Evolutionary conservation across 768 basidiomycete species (phyloP), one percentile per base, ranked within the genome.

Genomic region (Suillus subluteus): DNA sequence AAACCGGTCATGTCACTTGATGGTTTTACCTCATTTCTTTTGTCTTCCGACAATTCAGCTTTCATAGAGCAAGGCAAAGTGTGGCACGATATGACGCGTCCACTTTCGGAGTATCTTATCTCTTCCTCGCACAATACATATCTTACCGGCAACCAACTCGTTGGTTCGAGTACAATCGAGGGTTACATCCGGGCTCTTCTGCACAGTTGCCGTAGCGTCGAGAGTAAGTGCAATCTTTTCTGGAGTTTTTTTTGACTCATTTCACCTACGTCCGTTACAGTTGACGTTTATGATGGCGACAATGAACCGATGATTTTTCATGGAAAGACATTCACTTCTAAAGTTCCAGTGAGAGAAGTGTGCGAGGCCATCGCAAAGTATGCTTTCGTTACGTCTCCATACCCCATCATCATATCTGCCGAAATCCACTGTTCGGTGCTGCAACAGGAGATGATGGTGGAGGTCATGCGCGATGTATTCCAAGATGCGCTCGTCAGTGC

Each of bases 71-170:
- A 88, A 44, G 76, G 77, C 38, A 79, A 81, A 18, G 79, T 89
- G 6, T 83, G 82, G 76, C 93, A 96, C 61, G 91, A 98, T 71
- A 98, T 99, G 98, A 91, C 91, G 1, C 82, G 86, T 1, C 95
- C 97, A 1, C 81, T 98, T 16, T 86, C 88, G 2, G 92, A 98
- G 66, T 99, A 99, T 75, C 94, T 83, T 73, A 86, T 96, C 73
- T 95, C 92, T 4, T 90, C 92, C 13, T 95, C 92, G 11, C 96
- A 99, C 74, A 98, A 99, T 70, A 96, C 94, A 0, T 96, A 96
- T 73, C 87, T 96, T 11, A 87, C 94, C 21, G 95, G 95, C 0
- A 85, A 92, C 73, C 95, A 96, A 72, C 84, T 95, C 4, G 84
- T 96, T 50, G 97, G 97, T 6, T 88, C 90, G 38, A 95, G 92